These are phyloP conservation scores for Allomyces javanicus DNA, from an alignment of 192 early-diverging fungal genomes.

Conservation along the genomic window DNA sequence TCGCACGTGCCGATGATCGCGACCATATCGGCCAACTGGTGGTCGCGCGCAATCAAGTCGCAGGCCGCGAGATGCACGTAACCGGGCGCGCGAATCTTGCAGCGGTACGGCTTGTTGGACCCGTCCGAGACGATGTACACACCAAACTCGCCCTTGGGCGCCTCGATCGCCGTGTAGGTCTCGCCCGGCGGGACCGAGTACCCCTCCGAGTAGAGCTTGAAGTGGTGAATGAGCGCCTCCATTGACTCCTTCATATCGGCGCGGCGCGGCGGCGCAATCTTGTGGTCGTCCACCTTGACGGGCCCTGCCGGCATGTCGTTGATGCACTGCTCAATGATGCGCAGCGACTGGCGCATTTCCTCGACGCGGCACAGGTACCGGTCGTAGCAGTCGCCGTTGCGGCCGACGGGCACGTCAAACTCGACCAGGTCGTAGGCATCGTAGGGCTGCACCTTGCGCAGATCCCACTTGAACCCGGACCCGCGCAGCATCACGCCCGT, in stretches of 20 bases:
- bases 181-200: slow-evolving; percentile 92
- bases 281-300: slow-evolving; percentile 90
- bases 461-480: slow-evolving; percentile 79
- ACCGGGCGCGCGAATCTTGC: slow-evolving; percentile 92
- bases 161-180: slow-evolving; percentile 93
- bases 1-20: slow-evolving; percentile 96
- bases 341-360: slow-evolving; percentile 92
- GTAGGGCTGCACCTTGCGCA: slow-evolving; percentile 82
- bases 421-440: slow-evolving; percentile 89
- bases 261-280: slow-evolving; percentile 84
- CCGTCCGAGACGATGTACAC: slow-evolving; percentile 87
- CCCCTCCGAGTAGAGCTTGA: slow-evolving; percentile 98
- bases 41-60: slow-evolving; percentile 76
- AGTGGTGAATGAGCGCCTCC: slow-evolving; percentile 98
- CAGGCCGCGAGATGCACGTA: slow-evolving; percentile 79
- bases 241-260: slow-evolving; percentile 94
- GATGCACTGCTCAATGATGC: slow-evolving; percentile 90
- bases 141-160: slow-evolving; percentile 98
- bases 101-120: slow-evolving; percentile 84
- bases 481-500: slow-evolving; percentile 91
- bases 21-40: slow-evolving; percentile 87
- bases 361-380: slow-evolving; percentile 92
- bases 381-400: slow-evolving; percentile 88
- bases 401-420: slow-evolving; percentile 92
- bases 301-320: slow-evolving; percentile 88